These are phyloP conservation scores for Cystobasidiopsis lactophilus DNA, from an alignment of 768 basidiomycete species.

Conservation along the genomic window DNA sequence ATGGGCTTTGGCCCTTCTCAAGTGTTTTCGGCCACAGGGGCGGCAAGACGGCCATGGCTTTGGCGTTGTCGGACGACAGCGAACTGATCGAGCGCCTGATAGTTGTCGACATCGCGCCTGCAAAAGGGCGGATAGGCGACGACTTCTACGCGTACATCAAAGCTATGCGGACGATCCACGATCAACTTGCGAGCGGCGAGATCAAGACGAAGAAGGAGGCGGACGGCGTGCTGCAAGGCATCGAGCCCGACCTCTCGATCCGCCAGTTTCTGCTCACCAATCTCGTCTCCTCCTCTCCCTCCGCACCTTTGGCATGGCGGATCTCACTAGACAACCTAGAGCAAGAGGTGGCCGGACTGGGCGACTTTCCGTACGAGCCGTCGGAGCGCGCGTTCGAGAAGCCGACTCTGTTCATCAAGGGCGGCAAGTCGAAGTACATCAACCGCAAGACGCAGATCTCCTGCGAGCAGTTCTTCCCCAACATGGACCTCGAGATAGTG, in stretches of 20 bases:
- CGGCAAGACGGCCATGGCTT: conserved; percentile 27
- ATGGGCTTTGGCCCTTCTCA: too few relatives aligned
- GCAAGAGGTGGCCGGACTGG: conserved; percentile 41
- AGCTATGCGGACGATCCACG: conserved; percentile 53
- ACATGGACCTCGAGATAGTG: conserved; percentile 38
- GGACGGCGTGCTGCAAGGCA: conserved; percentile 37
- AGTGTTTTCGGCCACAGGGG: too few relatives aligned
- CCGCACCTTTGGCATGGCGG: conserved; percentile 36
- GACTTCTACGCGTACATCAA: conserved; percentile 47
- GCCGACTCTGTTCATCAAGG: conserved; percentile 51
- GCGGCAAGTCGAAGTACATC: conserved; percentile 42
- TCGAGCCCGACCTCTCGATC: conserved; percentile 51
- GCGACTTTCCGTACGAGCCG: conserved; percentile 45
- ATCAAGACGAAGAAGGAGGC: conserved; percentile 48
- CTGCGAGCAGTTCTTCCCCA: conserved; percentile 50
- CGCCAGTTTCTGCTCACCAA: conserved; percentile 77
- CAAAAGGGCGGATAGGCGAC: conserved; percentile 33
- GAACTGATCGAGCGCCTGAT: conserved; percentile 49
- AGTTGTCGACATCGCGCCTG: conserved; percentile 63
- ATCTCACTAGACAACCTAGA: conserved; percentile 49
- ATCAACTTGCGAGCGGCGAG: conserved; percentile 20
- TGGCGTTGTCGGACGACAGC: conserved; percentile 20
- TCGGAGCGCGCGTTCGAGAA: conserved; percentile 33
- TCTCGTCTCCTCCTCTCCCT: conserved; percentile 27
- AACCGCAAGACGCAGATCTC: conserved; percentile 45